Base-by-base conservation (phyloP, 371 early-diverging fungal species). In the Umbelopsis sp. region DNA sequence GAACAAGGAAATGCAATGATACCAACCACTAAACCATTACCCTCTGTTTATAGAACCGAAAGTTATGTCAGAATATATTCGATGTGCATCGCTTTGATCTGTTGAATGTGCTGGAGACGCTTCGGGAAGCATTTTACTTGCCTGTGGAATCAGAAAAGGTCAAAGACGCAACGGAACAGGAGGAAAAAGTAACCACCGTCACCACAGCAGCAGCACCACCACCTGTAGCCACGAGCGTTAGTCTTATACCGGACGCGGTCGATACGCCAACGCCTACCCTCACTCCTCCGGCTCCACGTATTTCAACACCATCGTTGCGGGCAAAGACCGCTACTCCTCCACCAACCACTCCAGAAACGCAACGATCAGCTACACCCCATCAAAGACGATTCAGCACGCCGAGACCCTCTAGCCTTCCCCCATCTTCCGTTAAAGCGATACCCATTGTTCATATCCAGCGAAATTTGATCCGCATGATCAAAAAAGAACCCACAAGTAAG, bases 1-100 rank as follows among this genome's bases (percentile, higher is more conserved):
- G 41, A 41, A 29, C 29, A 10, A 41, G 41, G 41, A 7, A 41
- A 41, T 1, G 12, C 41, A 41, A 41, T 12, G 7, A 41, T 41
- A 7, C 7, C 12, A 2, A 41, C 7, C 7, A 7, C 41, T 41
- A 41, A 10, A 41, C 41, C 12, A 8, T 7, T 22, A 22, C 18
- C 7, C 5, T 48, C 5, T 32, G 35, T 29, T 29, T 4, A 29
- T 29, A 35, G 41, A 29, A 18, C n/a, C 29, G 37, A n/a, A 57
- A 57, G 18, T 37, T 57, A 6, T 57, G 57, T 57, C 57, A 57
- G n/a, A 57, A 57, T 35, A 57, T 57, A 11, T 57, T 57, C 35
- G 57, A 57, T 57, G 57, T 57, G 6, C 57, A 57, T 57, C 57
- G 57, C 57, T 57, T 57, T 18, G 57, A 57, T 57, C 57, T 57